Evolutionary conservation across 306 rosid genomes (phyloP), one percentile per base, ranked within the genome.

Genomic region (Bauhinia variegata): DNA sequence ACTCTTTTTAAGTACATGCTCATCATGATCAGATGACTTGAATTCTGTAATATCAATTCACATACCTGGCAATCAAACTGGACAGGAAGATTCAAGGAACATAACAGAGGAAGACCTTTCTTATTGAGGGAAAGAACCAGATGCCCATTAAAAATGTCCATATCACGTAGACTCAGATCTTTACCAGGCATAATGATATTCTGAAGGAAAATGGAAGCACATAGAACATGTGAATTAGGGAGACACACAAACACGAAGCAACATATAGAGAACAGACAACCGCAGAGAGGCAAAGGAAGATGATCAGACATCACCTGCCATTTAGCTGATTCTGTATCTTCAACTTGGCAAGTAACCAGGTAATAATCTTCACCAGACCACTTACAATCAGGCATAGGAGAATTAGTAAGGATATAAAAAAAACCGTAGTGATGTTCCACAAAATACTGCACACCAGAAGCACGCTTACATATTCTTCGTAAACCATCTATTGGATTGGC

Each of bases 401-500:
- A 85, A 73, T 93, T 93, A 33, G 98, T 88, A 75, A 93, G 89
- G 72, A 88, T 70, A 86, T 88, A 93, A 77, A 89, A 88, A 30
- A 80, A 55, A 60, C 96, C 96, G 63, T 55, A n/a, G 78, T 93
- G 96, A 84, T 93, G 97, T 66, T 90, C 98, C 78, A 90, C 73
- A 80, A 93, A 93, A 63, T 80, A 89, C 77, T 83, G 96, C 18
- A 86, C 86, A 37, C 86, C 90, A 67, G 89, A 71, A 69, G 76
- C 72, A 39, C 98, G 98, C 72, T 72, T 72, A 58, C 77, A 83
- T 68, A 93, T 54, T 75, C 83, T 89, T 78, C 71, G 83, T 79
- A 89, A 72, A 39, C 86, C 88, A 56, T 75, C 77, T 31, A 68
- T 65, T 3, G 92, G 93, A 67, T 90, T 81, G 71, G 85, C 70